Base-by-base conservation (phyloP, 2,329 filamentous ascomycete species). In the Myotisia sp. region DNA sequence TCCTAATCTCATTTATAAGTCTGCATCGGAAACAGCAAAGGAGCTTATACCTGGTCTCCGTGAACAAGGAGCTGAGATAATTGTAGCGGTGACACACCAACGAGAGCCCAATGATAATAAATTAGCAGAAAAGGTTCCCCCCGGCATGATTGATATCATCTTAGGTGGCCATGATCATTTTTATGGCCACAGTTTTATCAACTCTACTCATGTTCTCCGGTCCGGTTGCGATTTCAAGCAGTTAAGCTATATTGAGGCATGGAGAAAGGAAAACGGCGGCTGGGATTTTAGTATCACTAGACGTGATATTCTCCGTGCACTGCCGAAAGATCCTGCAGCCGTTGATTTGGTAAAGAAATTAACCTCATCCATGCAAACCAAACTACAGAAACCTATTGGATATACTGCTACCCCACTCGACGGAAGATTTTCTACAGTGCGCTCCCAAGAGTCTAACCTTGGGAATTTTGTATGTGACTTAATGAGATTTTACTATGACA, bases 161-260 rank as follows among this genome's bases (percentile, higher is more conserved):
- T 67, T 93, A 0, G 84, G 85, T 31, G 85, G 85, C 0, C 85
- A 93, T 49, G 86, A 93, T 47, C 86, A 94, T 52, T 90, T 79
- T 57, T 93, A 93, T 52, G 69, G 68, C 10, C 83, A 93, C 56
- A 71, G 67, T 36, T 50, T 85, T 36, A 69, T 90, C 53, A 85
- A 86, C 40, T 78, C 77, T 6, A 81, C 74, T 0, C 85, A 93
- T 48, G 72, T 92, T 2, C 63, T 94, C n/a, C 73, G 86, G 2
- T 92, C 82, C 0, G 85, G 86, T 0, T 83, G 77, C 12, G 86
- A 94, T 54, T 94, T 93, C 60, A 92, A 90, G 58, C 81, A 94
- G 52, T 63, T 93, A 21, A 90, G 81, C 51, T 92, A 92, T 50
- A 70, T 94, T 34, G 82, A 92, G 54, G 79, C 74, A 1, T 71